phyloP scores from a whole-genome alignment of 2,329 filamentous ascomycete genomes.

The Coniochaeta sp. region DNA sequence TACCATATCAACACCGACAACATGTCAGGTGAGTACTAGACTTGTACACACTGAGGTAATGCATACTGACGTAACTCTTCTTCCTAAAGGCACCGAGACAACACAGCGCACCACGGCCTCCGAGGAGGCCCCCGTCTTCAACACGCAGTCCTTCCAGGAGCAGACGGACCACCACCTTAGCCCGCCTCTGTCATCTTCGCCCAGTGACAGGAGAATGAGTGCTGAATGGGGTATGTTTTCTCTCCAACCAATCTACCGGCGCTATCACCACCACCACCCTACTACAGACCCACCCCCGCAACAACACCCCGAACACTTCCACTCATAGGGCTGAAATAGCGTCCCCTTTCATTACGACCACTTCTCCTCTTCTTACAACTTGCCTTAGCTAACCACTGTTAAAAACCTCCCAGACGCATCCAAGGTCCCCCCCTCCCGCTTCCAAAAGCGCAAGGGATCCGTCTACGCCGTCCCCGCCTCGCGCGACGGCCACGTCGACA shows the following conservation, averaged over 20 bases:
- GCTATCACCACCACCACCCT: not conserved
- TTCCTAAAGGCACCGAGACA: not conserved
- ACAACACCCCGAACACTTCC: constrained; percentile 5
- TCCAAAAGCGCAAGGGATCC: constrained; percentile 63
- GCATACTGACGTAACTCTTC: not conserved
- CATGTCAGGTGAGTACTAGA: not conserved
- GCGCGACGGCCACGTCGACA: constrained; percentile 57
- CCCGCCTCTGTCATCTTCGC: not conserved
- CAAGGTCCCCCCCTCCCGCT: constrained; percentile 60
- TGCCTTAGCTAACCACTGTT: too few relatives aligned
- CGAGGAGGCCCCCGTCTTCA: not conserved
- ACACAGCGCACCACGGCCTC: not conserved
- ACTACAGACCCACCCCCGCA: constrained; percentile 1
- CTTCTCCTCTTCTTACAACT: constrained; percentile 1
- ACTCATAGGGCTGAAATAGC: not conserved
- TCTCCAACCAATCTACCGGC: not conserved
- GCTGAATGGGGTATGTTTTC: constrained; percentile 16
- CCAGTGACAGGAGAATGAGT: constrained; percentile 11
- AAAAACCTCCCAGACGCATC: constrained; percentile 46
- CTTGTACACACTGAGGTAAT: too few relatives aligned
- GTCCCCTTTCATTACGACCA: not conserved
- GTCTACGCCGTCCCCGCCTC: constrained; percentile 60
- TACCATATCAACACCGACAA: not conserved
- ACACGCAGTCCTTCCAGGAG: not conserved
- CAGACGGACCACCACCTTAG: too few relatives aligned